Evolutionary conservation across 352 stramenopile genomes (phyloP), one percentile per base, ranked within the genome.

Genomic region (Globisporangium okanoganense): DNA sequence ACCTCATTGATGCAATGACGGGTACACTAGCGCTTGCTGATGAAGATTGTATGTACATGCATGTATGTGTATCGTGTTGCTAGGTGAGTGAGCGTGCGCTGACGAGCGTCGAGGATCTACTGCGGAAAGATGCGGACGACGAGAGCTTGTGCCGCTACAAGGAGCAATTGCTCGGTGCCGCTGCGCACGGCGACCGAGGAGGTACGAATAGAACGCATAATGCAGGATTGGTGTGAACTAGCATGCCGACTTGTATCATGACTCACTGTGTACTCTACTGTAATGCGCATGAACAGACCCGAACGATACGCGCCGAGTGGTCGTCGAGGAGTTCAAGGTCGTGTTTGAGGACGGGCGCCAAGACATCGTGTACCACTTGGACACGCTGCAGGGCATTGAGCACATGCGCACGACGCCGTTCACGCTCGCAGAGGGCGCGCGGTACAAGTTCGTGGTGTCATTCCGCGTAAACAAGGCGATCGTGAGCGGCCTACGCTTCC

Each of bases 391-490:
- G 27, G 85, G 87, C 16, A 71, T 94, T 47, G 72, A 84, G 44
- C 74, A 87, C 61, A 85, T 96, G 76, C 64, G 70, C 20, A 78
- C 75, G 58, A 92, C 78, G 40, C 83, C 85, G 41, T 91, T 96
- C 54, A 58, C 66, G 7, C 81, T 96, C 62, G 63, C 77, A 22
- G 87, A 96, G 70, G 85, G 84, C 20, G 76, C 62, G 22, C 85
- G 76, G 16, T 96, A 95, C 71, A 90, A 90, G 41, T 96, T 96
- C 50, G 72, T 61, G 4, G 90, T 96, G 58, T 70, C 67, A 18
- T 96, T 96, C 60, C 81, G 85, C 44, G 87, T 96, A 47, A 94
- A 96, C 55, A 79, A 82, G 20, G 65, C 82, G 13, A 96, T 96
- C 58, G 82, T 96, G 36, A 92, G 82, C 45, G 87, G 88, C 2